These are phyloP conservation scores for Punica granatum DNA, from an alignment of 345 rosid species.

Conservation along the genomic window DNA sequence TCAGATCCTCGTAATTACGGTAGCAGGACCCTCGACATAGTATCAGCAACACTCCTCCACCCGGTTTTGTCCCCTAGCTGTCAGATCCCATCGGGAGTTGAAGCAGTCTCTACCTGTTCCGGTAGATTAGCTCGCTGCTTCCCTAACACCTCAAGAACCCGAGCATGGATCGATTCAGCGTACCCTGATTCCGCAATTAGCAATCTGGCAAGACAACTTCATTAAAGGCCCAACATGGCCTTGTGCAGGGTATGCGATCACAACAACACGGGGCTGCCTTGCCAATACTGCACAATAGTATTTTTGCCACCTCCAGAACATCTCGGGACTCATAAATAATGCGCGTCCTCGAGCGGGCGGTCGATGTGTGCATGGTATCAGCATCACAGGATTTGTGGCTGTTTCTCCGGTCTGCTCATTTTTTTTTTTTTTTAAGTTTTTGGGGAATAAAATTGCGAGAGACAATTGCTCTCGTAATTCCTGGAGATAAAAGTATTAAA, in stretches of 20 bases:
- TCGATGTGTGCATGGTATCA: too few species aligned
- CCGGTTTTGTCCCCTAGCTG: conserved; percentile 5
- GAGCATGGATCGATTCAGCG: conserved; percentile 16
- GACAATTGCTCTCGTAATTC: too few species aligned
- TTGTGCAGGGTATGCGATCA: conserved; percentile 26
- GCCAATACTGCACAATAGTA: neutral
- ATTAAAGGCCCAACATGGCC: conserved; percentile 30
- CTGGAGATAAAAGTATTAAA: too few species aligned
- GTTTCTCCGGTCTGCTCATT: too few species aligned
- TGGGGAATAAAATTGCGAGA: too few species aligned
- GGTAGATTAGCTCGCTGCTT: neutral
- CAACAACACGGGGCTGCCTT: conserved; percentile 18
- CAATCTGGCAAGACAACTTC: conserved; percentile 26
- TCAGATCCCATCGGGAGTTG: conserved; percentile 18
- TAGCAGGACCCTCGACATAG: conserved; percentile 12
- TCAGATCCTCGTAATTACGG: conserved; percentile 13
- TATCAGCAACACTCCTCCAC: neutral
- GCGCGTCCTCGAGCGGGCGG: too few species aligned
- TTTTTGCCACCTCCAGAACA: neutral
- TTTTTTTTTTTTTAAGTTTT: too few species aligned
- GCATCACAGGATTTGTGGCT: too few species aligned
- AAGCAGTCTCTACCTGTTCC: conserved; percentile 13
- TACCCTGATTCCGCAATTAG: conserved; percentile 26
- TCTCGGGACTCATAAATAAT: too few species aligned
- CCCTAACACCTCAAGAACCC: conserved; percentile 14